Evolutionary conservation across 2,329 filamentous ascomycete genomes (phyloP).

Genomic region (Fusarium caatingaense): DNA sequence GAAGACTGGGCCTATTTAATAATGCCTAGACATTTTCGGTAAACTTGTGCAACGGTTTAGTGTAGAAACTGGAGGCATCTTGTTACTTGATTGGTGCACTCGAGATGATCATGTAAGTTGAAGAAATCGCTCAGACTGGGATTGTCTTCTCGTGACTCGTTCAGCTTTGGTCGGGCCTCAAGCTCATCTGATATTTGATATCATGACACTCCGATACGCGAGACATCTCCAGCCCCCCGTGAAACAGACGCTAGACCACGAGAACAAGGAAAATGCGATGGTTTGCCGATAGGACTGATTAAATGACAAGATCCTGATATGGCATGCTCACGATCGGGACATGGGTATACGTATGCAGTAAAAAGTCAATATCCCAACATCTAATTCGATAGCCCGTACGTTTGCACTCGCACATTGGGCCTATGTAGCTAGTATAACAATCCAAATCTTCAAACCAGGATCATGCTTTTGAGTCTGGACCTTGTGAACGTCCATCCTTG

Average conservation of each 20-base stretch:
- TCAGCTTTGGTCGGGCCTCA: not conserved
- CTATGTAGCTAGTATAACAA: conserved; percentile 32
- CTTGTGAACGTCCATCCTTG: conserved; percentile 22
- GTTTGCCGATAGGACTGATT: not conserved
- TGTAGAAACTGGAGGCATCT: conserved; percentile 2
- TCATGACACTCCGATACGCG: conserved; percentile 12
- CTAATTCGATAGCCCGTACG: conserved; percentile 34
- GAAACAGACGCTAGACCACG: conserved; percentile 1
- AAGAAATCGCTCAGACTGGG: conserved; percentile 2
- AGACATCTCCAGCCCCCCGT: conserved; percentile 16
- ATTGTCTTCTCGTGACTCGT: not conserved
- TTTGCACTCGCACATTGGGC: not conserved
- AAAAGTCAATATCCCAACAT: conserved; percentile 16
- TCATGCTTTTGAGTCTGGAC: conserved; percentile 17
- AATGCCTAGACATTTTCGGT: conserved; percentile 24
- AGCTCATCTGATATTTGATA: conserved; percentile 20
- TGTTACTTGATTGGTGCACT: not conserved
- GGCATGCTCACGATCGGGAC: conserved; percentile 4
- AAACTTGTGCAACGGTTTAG: conserved; percentile 22
- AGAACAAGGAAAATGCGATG: not conserved
- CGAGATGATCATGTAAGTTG: conserved; percentile 1
- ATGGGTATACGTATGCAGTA: conserved; percentile 30
- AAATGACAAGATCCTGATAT: conserved; percentile 4
- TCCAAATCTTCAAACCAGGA: conserved; percentile 36
- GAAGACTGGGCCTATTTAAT: conserved; percentile 20